Base-by-base conservation (phyloP, 176 grass and related monocot species). In the Musa schizocarpa region DNA sequence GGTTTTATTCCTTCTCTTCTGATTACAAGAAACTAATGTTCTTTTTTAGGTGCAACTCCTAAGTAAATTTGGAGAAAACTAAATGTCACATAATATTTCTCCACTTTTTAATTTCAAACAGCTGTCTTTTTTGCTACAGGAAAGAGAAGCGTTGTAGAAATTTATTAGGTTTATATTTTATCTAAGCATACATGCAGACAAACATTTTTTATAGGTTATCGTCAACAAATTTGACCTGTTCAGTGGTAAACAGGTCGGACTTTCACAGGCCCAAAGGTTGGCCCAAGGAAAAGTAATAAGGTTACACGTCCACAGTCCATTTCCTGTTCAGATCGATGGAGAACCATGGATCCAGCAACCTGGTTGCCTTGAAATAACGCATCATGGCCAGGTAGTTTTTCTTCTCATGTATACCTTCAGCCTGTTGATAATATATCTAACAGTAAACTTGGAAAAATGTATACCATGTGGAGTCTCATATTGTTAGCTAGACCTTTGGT, bases 291-390 rank as follows among this genome's bases (percentile, higher is more conserved):
- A 85, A 58, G 70, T 88, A 50, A 88, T 96, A 86, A 96, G 82
- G 77, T 74, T 96, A 71, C 81, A 90, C 63, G 78, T 96, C 61
- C 85, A 88, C 85, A 88, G 93, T 72, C 87, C 90, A 68, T 96
- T 96, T 69, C 93, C 93, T 74, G 90, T 96, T 74, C 93, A 96
- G 87, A 82, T 96, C n/a, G 93, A 96, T 77, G 93, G 93, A 62
- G 93, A 96, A 74, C 93, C 93, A 74, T 96, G 89, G 89, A 96
- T 96, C 70, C 93, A 96, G 65, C 82, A 87, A 73, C 85, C 90
- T 73, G 93, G 87, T 59, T 92, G 89, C 71, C 84, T 96, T 67
- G 90, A 96, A 79, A 96, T 96, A 75, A 88, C 85, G 80, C 85
- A 96, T 76, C 83, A 72, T 82, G 85, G 85, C 54, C 93, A 96